Evolutionary conservation across 306 rosid genomes (phyloP).

Genomic region (Inga oerstediana): DNA sequence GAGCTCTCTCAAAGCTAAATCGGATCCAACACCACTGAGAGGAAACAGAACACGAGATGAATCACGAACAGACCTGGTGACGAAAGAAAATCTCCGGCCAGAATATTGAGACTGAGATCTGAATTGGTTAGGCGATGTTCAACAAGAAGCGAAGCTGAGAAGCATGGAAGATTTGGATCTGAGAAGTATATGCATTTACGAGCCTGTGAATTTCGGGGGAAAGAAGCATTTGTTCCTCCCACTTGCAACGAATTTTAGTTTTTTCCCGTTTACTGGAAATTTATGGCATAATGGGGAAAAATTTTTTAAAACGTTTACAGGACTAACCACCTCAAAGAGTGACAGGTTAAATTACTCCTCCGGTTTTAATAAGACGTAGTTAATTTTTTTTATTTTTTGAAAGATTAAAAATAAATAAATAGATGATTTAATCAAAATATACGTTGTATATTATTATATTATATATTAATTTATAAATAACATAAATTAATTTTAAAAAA

Average conservation of each 20-base stretch:
- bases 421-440: too few relatives aligned
- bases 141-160: slow-evolving; percentile 1
- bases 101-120: slow-evolving; percentile 50
- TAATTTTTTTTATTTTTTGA: too few relatives aligned
- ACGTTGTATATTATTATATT: too few relatives aligned
- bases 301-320: too few relatives aligned
- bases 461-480: too few relatives aligned
- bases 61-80: slow-evolving; percentile 12
- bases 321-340: too few relatives aligned
- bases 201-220: slow-evolving; percentile 2
- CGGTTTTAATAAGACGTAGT: too few relatives aligned
- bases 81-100: slow-evolving; percentile 18
- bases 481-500: too few relatives aligned
- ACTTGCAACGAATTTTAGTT: not conserved
- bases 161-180: slow-evolving; percentile 57
- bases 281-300: not conserved
- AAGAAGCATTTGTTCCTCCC: slow-evolving; percentile 32
- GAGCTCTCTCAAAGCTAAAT: slow-evolving; percentile 50
- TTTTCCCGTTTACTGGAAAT: not conserved
- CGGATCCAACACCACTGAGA: slow-evolving; percentile 40
- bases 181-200: slow-evolving; percentile 30
- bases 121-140: slow-evolving; percentile 36
- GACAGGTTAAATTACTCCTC: too few relatives aligned
- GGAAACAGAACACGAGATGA: slow-evolving; percentile 29
- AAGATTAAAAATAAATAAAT: too few relatives aligned